phyloP scores from a whole-genome alignment of 1,284 basidiomycete species.

The Marasmius oreades region DNA sequence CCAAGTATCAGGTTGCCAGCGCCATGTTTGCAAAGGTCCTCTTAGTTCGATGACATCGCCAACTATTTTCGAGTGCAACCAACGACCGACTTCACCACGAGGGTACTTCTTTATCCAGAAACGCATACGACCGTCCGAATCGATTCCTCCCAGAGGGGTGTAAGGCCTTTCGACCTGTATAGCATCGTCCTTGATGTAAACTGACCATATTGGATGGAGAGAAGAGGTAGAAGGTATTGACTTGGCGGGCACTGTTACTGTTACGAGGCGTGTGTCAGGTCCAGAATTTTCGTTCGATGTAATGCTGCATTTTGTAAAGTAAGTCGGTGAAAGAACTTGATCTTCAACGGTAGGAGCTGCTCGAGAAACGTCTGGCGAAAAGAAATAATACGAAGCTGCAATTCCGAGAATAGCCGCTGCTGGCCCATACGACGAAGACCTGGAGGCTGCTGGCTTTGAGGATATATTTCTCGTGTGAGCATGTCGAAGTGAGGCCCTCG shows the following conservation, averaged over 20 bases:
- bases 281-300: conserved; percentile 47
- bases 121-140: conserved; percentile 55
- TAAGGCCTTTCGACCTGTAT: conserved; percentile 88
- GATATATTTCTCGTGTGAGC: too few relatives aligned
- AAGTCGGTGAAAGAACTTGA: conserved; percentile 46
- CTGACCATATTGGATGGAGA: conserved; percentile 61
- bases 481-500: too few relatives aligned
- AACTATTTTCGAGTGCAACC: conserved; percentile 67
- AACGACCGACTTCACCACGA: conserved; percentile 77
- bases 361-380: conserved; percentile 44
- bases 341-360: conserved; percentile 32
- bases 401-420: conserved; percentile 24
- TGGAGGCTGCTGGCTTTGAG: background rate
- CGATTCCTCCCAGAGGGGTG: conserved; percentile 72
- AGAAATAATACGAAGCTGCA: conserved; percentile 43
- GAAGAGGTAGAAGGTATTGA: conserved; percentile 24
- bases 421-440: background rate
- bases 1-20: conserved; percentile 58
- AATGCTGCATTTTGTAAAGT: conserved; percentile 67
- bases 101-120: conserved; percentile 80
- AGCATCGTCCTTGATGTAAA: conserved; percentile 82
- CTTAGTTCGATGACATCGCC: conserved; percentile 73
- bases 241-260: conserved; percentile 51
- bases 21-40: conserved; percentile 75
- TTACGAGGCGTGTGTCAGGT: conserved; percentile 57